Conservation (phyloP, 495 filamentous ascomycete genomes). For the Tetracladium setigerum region DNA sequence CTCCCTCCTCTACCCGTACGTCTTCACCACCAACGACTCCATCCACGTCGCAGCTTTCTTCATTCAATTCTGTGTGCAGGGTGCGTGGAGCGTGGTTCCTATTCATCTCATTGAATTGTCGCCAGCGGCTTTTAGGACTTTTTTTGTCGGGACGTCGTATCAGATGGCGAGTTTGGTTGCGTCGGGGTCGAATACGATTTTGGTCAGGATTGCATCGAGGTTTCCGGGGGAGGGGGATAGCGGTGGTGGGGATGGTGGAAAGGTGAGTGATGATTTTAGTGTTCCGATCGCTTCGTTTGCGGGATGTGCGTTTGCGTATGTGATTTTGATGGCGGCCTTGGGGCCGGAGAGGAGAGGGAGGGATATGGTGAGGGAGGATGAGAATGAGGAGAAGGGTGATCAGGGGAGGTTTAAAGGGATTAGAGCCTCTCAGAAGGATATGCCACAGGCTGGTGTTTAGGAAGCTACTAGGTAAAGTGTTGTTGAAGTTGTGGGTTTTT, state of each 20-base stretch:
- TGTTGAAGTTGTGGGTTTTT: no score
- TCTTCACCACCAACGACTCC: conserved; percentile 44
- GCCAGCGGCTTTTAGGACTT: conserved; percentile 63
- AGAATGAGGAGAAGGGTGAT: background rate
- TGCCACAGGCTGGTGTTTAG: no score
- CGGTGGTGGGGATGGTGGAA: conserved; percentile 10
- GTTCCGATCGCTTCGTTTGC: conserved; percentile 27
- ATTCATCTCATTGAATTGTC: conserved; percentile 76
- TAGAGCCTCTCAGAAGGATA: no score
- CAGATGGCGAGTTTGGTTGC: conserved; percentile 74
- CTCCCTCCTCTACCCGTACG: conserved; percentile 63
- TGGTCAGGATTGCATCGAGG: conserved; percentile 29
- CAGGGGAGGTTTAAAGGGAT: no score
- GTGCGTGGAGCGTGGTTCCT: conserved; percentile 69
- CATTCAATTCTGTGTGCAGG: conserved; percentile 74
- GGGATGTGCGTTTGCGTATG: conserved; percentile 53
- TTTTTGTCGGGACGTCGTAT: conserved; percentile 62
- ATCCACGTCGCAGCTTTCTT: conserved; percentile 65
- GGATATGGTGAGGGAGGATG: conserved; percentile 17
- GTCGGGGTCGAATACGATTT: conserved; percentile 51
- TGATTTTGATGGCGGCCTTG: conserved; percentile 49
- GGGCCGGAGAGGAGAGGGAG: conserved; percentile 50
- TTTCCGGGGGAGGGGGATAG: conserved; percentile 23
- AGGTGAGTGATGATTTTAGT: conserved; percentile 25
- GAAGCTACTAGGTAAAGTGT: no score